Evolutionary conservation across 2,329 filamentous ascomycete genomes (phyloP).

Genomic region (Anisogramma anomala): DNA sequence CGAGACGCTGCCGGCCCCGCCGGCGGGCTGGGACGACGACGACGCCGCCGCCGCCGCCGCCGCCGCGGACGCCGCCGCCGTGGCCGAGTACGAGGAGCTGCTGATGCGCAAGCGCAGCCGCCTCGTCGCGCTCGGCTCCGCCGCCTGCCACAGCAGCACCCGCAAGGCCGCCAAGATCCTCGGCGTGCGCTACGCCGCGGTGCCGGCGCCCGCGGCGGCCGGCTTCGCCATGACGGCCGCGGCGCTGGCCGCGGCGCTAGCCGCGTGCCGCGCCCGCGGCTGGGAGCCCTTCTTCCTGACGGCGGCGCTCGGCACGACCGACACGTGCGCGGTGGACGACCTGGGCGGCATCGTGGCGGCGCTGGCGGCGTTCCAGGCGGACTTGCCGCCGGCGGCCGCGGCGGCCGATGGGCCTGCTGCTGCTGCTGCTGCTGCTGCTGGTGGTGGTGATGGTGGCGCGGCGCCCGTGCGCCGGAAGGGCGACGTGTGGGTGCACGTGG

Average conservation of each 20-base stretch:
- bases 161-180: constrained; percentile 81
- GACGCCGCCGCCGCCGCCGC: constrained; percentile 33
- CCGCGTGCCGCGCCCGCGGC: constrained; percentile 53
- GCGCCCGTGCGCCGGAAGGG: constrained; percentile 19
- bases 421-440: background rate
- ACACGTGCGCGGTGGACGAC: constrained; percentile 78
- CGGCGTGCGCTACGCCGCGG: constrained; percentile 66
- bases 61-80: too few relatives aligned
- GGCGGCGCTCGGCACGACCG: constrained; percentile 73
- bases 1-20: constrained; percentile 36
- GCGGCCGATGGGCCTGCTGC: constrained; percentile 5
- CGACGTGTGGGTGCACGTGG: constrained; percentile 81
- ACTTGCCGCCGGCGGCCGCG: constrained; percentile 16
- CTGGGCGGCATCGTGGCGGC: constrained; percentile 54
- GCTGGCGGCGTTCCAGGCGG: constrained; percentile 25
- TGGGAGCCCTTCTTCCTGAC: constrained; percentile 82
- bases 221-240: constrained; percentile 60
- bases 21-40: too few relatives aligned
- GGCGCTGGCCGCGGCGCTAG: constrained; percentile 49
- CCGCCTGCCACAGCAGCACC: constrained; percentile 70
- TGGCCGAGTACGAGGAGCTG: constrained; percentile 48
- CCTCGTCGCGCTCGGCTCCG: constrained; percentile 71
- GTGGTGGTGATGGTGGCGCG: constrained; percentile 8
- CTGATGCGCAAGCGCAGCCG: constrained; percentile 54
- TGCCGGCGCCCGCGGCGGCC: constrained; percentile 50